phyloP scores from a whole-genome alignment of 2,329 filamentous ascomycete genomes.

The Herpotrichia juniperi region DNA sequence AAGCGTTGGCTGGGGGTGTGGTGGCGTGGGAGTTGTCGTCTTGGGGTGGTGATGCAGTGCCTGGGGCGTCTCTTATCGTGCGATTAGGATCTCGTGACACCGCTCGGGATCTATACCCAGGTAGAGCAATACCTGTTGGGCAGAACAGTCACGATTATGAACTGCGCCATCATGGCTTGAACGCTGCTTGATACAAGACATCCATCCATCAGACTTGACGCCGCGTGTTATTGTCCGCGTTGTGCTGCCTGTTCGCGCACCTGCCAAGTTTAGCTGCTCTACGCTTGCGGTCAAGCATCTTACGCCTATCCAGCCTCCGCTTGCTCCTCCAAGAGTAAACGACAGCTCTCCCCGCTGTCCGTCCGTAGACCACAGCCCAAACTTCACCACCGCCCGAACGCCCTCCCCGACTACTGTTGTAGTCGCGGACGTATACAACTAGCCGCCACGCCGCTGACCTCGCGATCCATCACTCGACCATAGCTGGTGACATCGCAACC shows the following conservation, averaged over 20 bases:
- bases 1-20: neutral
- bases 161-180: neutral
- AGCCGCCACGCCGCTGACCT: neutral
- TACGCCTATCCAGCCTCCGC: constrained; percentile 12
- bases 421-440: neutral
- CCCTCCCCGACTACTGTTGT: neutral
- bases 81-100: constrained; percentile 4
- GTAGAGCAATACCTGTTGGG: neutral
- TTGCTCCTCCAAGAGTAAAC: constrained; percentile 1
- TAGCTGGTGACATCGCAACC: constrained; percentile 21
- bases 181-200: neutral
- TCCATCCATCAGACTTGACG: neutral
- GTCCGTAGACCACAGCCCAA: neutral
- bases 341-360: constrained; percentile 2
- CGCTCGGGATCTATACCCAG: neutral
- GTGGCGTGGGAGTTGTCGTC: neutral
- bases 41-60: neutral
- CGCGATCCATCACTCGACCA: neutral
- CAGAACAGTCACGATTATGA: neutral
- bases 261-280: constrained; percentile 23
- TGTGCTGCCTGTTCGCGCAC: constrained; percentile 8
- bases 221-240: neutral
- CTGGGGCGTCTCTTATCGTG: constrained; percentile 10
- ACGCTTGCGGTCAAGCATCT: constrained; percentile 25
- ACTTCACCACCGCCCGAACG: neutral